Evolutionary conservation across 1,139 yeast species (phyloP).

Genomic region (Diutina catenulata): DNA sequence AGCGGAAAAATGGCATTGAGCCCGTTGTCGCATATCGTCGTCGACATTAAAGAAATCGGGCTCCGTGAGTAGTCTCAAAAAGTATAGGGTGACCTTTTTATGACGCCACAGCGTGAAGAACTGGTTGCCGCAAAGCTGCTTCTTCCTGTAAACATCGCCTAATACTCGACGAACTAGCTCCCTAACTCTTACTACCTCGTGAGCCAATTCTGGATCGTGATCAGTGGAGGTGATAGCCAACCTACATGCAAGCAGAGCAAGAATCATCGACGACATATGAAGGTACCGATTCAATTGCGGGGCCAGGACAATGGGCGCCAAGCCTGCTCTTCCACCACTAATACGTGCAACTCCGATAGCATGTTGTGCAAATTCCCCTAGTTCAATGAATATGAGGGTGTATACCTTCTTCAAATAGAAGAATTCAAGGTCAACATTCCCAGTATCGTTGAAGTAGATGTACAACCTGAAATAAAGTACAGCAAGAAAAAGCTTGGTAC

Average conservation of each 20-base stretch:
- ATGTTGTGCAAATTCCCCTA: neutral
- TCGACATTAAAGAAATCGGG: neutral
- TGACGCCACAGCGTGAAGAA: neutral
- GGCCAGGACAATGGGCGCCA: neutral
- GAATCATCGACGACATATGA: neutral
- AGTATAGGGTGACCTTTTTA: neutral
- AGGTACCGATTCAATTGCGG: neutral
- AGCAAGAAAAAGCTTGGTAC: slow-evolving; percentile 7
- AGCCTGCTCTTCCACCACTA: neutral
- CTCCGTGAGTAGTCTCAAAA: neutral
- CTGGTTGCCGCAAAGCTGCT: neutral
- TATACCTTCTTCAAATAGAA: slow-evolving; percentile 5
- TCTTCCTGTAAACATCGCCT: neutral
- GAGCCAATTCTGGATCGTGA: neutral
- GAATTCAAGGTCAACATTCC: slow-evolving; percentile 7
- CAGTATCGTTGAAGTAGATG: slow-evolving; percentile 8
- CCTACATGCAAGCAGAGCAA: neutral
- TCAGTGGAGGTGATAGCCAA: neutral
- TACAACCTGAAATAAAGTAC: slow-evolving; percentile 8
- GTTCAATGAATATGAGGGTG: neutral
- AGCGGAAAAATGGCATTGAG: neutral
- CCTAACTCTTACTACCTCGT: neutral
- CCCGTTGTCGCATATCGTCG: neutral
- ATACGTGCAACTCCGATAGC: neutral
- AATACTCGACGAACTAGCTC: neutral